Conservation (phyloP, 108 stramenopile species). For the Cyclostephanos tholiformis region DNA sequence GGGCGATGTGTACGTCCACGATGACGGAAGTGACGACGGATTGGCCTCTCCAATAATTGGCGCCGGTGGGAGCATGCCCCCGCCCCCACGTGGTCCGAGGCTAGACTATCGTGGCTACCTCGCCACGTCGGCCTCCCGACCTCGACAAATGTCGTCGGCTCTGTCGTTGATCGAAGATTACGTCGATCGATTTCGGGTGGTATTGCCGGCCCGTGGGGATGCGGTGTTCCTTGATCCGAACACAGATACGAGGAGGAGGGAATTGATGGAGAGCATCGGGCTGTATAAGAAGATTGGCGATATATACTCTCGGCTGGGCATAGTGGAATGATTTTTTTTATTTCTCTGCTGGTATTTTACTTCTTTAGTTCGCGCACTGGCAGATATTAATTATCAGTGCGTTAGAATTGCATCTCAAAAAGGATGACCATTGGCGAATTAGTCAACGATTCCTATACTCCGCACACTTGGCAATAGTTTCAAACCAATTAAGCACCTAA, state of each 20-base stretch:
- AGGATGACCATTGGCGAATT: background rate
- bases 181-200: constrained; percentile 65
- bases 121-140: constrained; percentile 73
- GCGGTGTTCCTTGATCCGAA: constrained; percentile 60
- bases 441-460: background rate
- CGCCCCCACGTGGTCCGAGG: constrained; percentile 59
- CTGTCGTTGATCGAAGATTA: constrained; percentile 60
- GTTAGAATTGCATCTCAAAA: background rate
- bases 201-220: constrained; percentile 76
- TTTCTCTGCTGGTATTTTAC: background rate
- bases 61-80: constrained; percentile 2
- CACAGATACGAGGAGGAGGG: constrained; percentile 36
- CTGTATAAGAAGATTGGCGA: constrained; percentile 52
- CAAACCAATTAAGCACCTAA: background rate
- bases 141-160: constrained; percentile 77
- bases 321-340: constrained; percentile 34
- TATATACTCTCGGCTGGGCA: constrained; percentile 51
- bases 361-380: background rate
- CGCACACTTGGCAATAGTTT: background rate
- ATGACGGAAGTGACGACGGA: background rate
- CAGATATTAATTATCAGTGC: background rate
- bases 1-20: background rate
- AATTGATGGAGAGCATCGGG: constrained; percentile 49
- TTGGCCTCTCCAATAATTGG: background rate
- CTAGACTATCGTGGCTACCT: constrained; percentile 81